Evolutionary conservation across 2,329 filamentous ascomycete genomes (phyloP).

Genomic region (Trichoderma sp.): DNA sequence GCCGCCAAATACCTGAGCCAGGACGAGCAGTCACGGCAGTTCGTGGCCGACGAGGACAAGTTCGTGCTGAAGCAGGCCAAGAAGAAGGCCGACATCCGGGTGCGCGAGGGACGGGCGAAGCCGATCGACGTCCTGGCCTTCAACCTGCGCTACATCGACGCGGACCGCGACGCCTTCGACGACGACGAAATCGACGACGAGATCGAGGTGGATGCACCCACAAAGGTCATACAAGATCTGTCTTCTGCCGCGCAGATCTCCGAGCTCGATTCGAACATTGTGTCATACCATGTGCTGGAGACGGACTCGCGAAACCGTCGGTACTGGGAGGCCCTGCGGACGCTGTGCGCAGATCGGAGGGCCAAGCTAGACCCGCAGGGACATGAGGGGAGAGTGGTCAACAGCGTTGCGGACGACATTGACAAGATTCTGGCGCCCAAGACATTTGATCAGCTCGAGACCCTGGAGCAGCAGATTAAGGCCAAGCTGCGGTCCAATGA

Average conservation of each 20-base stretch:
- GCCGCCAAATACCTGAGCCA: conserved; percentile 58
- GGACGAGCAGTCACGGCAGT: conserved; percentile 75
- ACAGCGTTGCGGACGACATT: conserved; percentile 81
- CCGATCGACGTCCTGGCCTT: conserved; percentile 94
- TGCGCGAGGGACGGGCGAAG: conserved; percentile 84
- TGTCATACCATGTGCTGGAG: conserved; percentile 77
- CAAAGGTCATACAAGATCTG: conserved; percentile 74
- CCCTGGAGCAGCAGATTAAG: conserved; percentile 81
- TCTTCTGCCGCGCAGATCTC: conserved; percentile 59
- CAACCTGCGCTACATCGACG: conserved; percentile 82
- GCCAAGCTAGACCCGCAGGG: conserved; percentile 60
- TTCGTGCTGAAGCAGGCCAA: conserved; percentile 97
- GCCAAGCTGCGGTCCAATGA: conserved; percentile 84
- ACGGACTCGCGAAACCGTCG: conserved; percentile 72
- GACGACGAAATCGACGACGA: conserved; percentile 73
- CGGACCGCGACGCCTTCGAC: conserved; percentile 79
- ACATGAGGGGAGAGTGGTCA: conserved; percentile 70
- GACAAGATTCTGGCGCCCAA: conserved; percentile 85
- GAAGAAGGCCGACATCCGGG: conserved; percentile 94
- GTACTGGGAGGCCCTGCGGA: conserved; percentile 89
- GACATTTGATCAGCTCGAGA: conserved; percentile 79
- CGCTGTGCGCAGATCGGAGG: conserved; percentile 74
- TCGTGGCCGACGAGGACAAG: conserved; percentile 90
- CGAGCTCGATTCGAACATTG: conserved; percentile 79
- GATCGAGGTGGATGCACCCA: conserved; percentile 75